phyloP scores from a whole-genome alignment of 768 basidiomycete species.

The Amanita inopinata region DNA sequence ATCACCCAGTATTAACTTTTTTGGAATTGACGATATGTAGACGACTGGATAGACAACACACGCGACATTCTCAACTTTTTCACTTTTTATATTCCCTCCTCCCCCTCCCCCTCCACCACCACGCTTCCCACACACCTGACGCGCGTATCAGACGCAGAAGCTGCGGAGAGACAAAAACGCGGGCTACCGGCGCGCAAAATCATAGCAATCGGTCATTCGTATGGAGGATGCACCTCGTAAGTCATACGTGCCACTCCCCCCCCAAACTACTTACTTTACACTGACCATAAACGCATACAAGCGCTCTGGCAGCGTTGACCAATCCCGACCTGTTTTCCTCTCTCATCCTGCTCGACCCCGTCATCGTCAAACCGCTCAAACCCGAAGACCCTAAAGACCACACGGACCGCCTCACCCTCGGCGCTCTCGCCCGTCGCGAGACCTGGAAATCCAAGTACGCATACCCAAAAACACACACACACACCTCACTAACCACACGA shows the following conservation, averaged over 20 bases:
- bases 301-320: conserved; percentile 54
- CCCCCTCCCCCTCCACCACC: conserved; percentile 23
- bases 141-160: conserved; percentile 34
- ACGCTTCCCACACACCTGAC: conserved; percentile 44
- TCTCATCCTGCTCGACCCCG: conserved; percentile 72
- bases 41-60: conserved; percentile 68
- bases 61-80: conserved; percentile 78
- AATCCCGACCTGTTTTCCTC: conserved; percentile 60
- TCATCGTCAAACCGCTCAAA: conserved; percentile 34
- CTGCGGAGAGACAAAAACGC: conserved; percentile 27
- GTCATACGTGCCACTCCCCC: conserved; percentile 19
- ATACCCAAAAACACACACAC: neutral
- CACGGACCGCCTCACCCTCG: conserved; percentile 20
- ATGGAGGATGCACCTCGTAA: conserved; percentile 71
- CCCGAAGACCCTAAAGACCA: conserved; percentile 7
- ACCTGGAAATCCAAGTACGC: conserved; percentile 53
- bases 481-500: neutral
- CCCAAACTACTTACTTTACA: neutral
- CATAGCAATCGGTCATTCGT: conserved; percentile 73
- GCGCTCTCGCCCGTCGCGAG: conserved; percentile 49
- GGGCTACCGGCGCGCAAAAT: conserved; percentile 50
- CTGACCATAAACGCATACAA: conserved; percentile 16
- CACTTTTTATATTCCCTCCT: conserved; percentile 45
- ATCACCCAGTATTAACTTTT: neutral
- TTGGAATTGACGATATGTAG: conserved; percentile 23